phyloP scores from a whole-genome alignment of 192 early-diverging fungal species.

The Gonapodya prolifera region DNA sequence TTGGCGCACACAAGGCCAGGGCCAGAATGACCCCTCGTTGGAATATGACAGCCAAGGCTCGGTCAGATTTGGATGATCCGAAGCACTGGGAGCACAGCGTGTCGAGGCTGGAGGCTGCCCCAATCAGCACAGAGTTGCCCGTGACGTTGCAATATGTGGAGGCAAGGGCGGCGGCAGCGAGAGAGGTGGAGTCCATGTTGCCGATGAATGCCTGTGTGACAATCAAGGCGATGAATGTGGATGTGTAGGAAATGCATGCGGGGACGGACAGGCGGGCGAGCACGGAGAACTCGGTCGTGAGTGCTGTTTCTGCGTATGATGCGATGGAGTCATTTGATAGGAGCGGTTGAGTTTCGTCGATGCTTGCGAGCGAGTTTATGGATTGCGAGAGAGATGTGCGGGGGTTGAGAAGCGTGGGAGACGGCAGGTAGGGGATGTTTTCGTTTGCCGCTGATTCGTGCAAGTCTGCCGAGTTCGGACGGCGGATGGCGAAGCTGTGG shows the following conservation, averaged over 20 bases:
- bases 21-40: neutral
- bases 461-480: too few relatives aligned
- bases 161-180: neutral
- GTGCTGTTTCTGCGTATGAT: too few relatives aligned
- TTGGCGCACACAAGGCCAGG: neutral
- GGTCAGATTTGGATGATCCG: neutral
- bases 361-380: too few relatives aligned
- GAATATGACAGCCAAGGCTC: neutral
- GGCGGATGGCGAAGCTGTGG: too few relatives aligned
- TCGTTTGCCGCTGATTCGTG: too few relatives aligned
- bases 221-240: neutral
- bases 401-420: too few relatives aligned
- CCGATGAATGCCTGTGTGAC: neutral
- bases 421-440: too few relatives aligned
- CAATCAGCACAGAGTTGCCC: neutral
- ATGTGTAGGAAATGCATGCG: neutral
- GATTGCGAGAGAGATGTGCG: too few relatives aligned
- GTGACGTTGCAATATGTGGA: conserved; percentile 1
- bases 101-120: neutral
- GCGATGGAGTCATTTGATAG: too few relatives aligned
- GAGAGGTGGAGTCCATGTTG: neutral
- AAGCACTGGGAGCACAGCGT: neutral
- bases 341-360: too few relatives aligned
- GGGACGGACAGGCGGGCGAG: neutral
- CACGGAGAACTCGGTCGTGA: neutral